Percentiles rank a stretch among this genome's conserved stretches.
These are phyloP conservation scores for Hypoxylon sp. DNA, from an alignment of 2,329 filamentous ascomycete genomes.

Conservation along the genomic window DNA sequence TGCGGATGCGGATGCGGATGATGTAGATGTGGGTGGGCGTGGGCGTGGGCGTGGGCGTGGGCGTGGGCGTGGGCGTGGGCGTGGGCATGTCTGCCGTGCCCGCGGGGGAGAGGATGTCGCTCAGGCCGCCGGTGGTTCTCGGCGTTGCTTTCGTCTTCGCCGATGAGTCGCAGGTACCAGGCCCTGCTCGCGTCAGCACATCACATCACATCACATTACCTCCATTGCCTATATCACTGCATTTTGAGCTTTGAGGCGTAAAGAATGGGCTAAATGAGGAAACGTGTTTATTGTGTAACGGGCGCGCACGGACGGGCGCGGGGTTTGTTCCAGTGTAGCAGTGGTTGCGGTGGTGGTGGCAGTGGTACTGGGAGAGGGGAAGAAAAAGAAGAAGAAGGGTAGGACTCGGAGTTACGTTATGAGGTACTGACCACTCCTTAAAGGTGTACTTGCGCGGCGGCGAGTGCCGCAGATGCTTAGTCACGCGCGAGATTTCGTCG, in stretches of 20 bases:
- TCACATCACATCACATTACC: not conserved
- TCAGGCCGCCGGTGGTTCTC: conserved; percentile 63
- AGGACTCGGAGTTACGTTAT: not conserved
- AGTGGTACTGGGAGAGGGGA: not conserved
- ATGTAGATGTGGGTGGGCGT: not conserved
- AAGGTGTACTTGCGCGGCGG: conserved; percentile 79
- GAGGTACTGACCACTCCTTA: conserved; percentile 50
- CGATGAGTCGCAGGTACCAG: conserved; percentile 85
- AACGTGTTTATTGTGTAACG: conserved; percentile 2
- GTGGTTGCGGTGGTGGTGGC: not conserved
- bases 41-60: not conserved
- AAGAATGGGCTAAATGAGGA: not conserved
- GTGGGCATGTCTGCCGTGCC: not conserved
- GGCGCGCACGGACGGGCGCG: conserved; percentile 4
- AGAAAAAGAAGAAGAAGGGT: not conserved
- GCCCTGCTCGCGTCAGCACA: conserved; percentile 66
- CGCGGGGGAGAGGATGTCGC: conserved; percentile 21
- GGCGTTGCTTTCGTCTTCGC: conserved; percentile 70
- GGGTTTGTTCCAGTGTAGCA: not conserved
- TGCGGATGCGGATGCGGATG: not conserved
- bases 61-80: not conserved
- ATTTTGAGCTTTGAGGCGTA: not conserved
- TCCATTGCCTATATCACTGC: not conserved
- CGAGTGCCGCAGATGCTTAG: conserved; percentile 71
- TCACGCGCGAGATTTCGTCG: conserved; percentile 77